Evolutionary conservation across 2,329 filamentous ascomycete species (phyloP), one percentile per base, ranked within the genome.

Genomic region (Aspergillus alliaceus): DNA sequence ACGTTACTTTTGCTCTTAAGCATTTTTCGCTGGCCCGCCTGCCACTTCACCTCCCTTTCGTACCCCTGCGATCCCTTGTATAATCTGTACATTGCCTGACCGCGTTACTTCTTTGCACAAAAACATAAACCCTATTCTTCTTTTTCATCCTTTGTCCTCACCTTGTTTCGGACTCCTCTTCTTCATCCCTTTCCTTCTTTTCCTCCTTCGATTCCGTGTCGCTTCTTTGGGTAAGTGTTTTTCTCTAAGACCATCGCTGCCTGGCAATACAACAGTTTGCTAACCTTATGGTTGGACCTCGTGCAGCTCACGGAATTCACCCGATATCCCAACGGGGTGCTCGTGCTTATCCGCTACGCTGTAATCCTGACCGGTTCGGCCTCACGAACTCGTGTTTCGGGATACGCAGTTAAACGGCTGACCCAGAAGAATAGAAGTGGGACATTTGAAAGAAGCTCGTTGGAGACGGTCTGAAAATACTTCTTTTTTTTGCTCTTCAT

Each of bases 31-130:
- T 56, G 56, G 58, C 55, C 63, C 60, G 49, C 59, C 56, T 62
- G 59, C 59, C 54, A 57, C 55, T 61, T 58, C 55, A 59, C 60
- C 63, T 65, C 63, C 64, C 59, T 64, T 67, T 56, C 65, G 52
- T 59, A 60, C 56, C 64, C 66, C 66, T 67, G 64, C 59, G 54
- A 56, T 61, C 60, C 64, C 62, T 64, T 68, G 65, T 70, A 64
- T 69, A 63, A 61, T 65, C 60, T 69, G 64, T 69, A 66, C 66
- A 68, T 68, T 67, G 66, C 59, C 60, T 64, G 64, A 61, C 59
- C 61, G 62, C 51, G 59, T 64, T 64, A 59, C 58, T 63, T 40
- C 44, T 65, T 55, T 42, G 57, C 60, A 63, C 59, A 62, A 54
- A 61, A 63, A 59, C 52, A 60, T 60, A 56, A 42, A 55, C 52